Percentiles rank a stretch among this genome's conserved stretches.
These are phyloP conservation scores for Chamaecyparis obtusa DNA, from an alignment of 75 land plant genomes.

Conservation along the genomic window DNA sequence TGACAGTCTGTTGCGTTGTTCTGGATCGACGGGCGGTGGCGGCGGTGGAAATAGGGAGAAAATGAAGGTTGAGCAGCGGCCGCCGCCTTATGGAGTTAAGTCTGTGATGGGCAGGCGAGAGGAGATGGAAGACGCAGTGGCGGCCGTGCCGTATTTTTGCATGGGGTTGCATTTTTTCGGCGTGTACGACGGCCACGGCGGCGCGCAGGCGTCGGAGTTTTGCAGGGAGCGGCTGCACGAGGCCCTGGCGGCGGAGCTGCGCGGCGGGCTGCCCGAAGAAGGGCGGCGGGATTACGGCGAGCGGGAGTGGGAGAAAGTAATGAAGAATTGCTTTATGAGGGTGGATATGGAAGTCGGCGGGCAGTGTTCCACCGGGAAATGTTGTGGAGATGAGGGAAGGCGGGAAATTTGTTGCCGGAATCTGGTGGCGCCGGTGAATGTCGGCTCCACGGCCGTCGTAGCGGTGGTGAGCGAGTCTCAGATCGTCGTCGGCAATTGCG, in stretches of 20 bases:
- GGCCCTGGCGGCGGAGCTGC: background rate
- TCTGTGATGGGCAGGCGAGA: constrained; percentile 62
- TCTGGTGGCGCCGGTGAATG: constrained; percentile 1
- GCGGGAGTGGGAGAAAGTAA: constrained; percentile 17
- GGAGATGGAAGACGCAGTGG: constrained; percentile 86
- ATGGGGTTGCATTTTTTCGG: constrained; percentile 19
- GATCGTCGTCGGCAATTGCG: constrained; percentile 61
- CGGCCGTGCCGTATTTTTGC: background rate
- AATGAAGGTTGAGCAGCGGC: background rate
- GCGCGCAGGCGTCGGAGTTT: constrained; percentile 8
- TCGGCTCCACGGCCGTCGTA: constrained; percentile 40
- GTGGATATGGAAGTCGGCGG: constrained; percentile 41
- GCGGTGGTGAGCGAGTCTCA: constrained; percentile 23
- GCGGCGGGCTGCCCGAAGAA: background rate
- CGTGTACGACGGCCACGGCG: constrained; percentile 7
- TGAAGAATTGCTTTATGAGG: constrained; percentile 33
- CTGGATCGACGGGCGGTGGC: too few species aligned
- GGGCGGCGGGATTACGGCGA: constrained; percentile 8
- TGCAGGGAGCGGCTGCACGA: background rate
- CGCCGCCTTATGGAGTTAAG: constrained; percentile 42
- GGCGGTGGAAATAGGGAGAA: too few species aligned
- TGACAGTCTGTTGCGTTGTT: too few species aligned
- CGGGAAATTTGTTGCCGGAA: background rate
- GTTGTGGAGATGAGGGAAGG: background rate
- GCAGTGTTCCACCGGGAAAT: constrained; percentile 8